Evolutionary conservation across 1,284 basidiomycete species (phyloP).

Genomic region (Malassezia cuniculi): DNA sequence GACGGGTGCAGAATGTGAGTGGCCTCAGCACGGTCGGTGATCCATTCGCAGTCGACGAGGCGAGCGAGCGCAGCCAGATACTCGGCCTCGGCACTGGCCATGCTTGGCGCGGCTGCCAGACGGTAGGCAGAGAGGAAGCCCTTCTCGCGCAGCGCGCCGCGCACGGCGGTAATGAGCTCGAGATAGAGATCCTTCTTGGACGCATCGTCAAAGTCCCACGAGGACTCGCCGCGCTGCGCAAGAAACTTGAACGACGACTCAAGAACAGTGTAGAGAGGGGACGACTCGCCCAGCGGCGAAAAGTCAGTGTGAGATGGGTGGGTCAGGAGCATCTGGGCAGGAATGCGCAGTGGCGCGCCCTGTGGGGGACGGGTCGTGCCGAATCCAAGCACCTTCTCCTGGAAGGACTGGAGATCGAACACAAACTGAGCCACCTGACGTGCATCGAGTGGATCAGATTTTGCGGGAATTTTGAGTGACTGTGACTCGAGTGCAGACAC

Average conservation of each 20-base stretch:
- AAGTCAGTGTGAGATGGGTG: slow-evolving; percentile 22
- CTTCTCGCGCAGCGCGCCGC: slow-evolving; percentile 19
- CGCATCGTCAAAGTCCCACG: slow-evolving; percentile 27
- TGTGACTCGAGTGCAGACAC: slow-evolving; percentile 1
- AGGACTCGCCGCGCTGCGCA: slow-evolving; percentile 15
- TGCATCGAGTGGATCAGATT: slow-evolving; percentile 1
- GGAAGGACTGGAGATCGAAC: slow-evolving; percentile 29
- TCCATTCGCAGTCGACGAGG: slow-evolving; percentile 34
- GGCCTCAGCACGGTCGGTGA: slow-evolving; percentile 20
- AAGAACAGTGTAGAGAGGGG: slow-evolving; percentile 25
- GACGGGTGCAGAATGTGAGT: slow-evolving; percentile 33
- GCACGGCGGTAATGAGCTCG: slow-evolving; percentile 27
- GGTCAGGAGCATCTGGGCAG: slow-evolving; percentile 29
- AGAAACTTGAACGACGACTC: slow-evolving; percentile 21
- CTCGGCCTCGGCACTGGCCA: slow-evolving; percentile 33
- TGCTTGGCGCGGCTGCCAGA: slow-evolving; percentile 23
- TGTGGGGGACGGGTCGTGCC: slow-evolving; percentile 23
- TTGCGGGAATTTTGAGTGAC: slow-evolving; percentile 1
- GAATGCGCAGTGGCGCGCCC: slow-evolving; percentile 28
- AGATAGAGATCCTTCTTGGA: slow-evolving; percentile 19
- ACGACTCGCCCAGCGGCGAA: slow-evolving; percentile 15
- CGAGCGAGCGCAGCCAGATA: slow-evolving; percentile 24
- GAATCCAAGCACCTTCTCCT: slow-evolving; percentile 31
- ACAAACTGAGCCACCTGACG: slow-evolving; percentile 14
- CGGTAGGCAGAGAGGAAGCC: slow-evolving; percentile 19